Base-by-base conservation (phyloP, 257 asterid genomes). In the Solanum pennellii region DNA sequence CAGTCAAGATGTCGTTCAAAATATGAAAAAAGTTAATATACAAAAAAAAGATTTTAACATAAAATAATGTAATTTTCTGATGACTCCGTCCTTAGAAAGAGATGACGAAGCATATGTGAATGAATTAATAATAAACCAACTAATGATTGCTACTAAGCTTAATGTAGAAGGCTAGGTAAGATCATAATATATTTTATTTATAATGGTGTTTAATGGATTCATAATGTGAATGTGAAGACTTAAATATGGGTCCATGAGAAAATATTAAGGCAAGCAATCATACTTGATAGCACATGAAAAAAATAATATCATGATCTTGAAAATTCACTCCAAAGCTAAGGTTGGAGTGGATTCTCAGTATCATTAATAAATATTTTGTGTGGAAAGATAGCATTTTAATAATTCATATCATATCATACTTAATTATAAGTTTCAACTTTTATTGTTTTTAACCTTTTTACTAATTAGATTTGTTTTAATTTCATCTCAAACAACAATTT, bases 211-310 rank as follows among this genome's bases (percentile, higher is more conserved):
- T 12, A 41, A n/a, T 12, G 83, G 35, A 76, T 76, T 41, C 45
- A 41, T 76, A 76, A 76, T 76, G 33, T 21, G 27, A 75, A 75
- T 75, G 56, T 13, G 37, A 76, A 76, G 16, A 42, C 37, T 6
- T 23, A 41, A 5, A 15, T 31, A 76, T 76, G 35, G 83, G 83
- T 42, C 83, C 60, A n/a, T 76, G 59, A 23, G 83, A 76, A 42
- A 42, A 76, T 76, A 39, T 13, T 42, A 42, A 74, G 82, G 82
- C 83, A 76, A 76, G 35, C 9, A 76, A 76, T 76, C 83, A 76
- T 41, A 41, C 59, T 75, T 75, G 82, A 62, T 62, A 23, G 69
- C 69, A 62, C 69, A 62, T 62, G 29, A 62, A 62, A 62, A 47
- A 13, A 47, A 1, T 9, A 4, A 62, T 62, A 23, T 62, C 1